Evolutionary conservation across 345 rosid genomes (phyloP).

Genomic region (Populus davidiana): DNA sequence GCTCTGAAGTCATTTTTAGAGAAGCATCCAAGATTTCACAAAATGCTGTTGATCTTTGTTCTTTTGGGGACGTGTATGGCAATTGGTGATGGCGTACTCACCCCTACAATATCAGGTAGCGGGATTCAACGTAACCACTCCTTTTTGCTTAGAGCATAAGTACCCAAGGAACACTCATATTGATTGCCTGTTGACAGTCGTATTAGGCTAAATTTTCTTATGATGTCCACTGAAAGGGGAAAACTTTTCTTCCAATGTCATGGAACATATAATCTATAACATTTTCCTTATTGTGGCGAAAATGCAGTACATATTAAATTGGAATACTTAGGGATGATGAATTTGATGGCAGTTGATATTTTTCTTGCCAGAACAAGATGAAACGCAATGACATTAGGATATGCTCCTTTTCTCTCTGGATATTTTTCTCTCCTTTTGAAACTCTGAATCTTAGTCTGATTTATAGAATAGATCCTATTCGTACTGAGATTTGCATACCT

Average conservation of each 20-base stretch:
- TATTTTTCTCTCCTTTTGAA: neutral
- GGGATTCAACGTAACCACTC: neutral
- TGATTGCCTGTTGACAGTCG: too few species aligned
- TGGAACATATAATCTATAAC: too few species aligned
- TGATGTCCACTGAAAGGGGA: too few species aligned
- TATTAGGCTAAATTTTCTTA: too few species aligned
- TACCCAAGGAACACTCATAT: neutral
- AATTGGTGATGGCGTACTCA: slow-evolving; percentile 22
- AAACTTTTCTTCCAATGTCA: too few species aligned
- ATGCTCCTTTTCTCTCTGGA: too few species aligned
- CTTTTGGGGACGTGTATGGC: slow-evolving; percentile 26
- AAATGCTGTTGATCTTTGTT: slow-evolving; percentile 11
- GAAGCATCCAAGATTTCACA: slow-evolving; percentile 47
- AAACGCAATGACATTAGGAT: too few species aligned
- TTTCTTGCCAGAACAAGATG: too few species aligned
- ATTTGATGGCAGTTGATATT: too few species aligned
- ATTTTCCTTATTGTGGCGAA: too few species aligned
- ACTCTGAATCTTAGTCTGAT: neutral
- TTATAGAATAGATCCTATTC: neutral
- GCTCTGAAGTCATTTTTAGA: slow-evolving; percentile 52
- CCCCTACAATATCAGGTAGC: slow-evolving; percentile 21
- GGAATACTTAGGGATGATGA: too few species aligned
- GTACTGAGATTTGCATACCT: neutral
- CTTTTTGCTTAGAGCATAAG: neutral
- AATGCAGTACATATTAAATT: too few species aligned